phyloP scores from a whole-genome alignment of 441 rosid genomes.

The Euphorbia celastroides region DNA sequence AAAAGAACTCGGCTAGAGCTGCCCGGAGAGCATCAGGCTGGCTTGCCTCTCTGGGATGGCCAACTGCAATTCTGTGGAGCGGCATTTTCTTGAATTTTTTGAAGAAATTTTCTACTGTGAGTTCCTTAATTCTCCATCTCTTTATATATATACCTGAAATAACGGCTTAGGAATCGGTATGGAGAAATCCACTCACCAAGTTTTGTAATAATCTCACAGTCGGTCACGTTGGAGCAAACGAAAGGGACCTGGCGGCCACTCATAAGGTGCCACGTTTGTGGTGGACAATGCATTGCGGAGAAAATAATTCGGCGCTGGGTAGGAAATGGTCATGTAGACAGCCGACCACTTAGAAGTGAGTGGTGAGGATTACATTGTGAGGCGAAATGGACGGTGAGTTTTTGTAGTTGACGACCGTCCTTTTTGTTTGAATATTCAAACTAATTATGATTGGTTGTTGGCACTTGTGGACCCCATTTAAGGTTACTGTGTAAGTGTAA shows the following conservation, averaged over 20 bases:
- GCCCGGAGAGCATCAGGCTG: constrained; percentile 61
- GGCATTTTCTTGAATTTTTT: constrained; percentile 37
- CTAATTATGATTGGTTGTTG: neutral
- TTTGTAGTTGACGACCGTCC: constrained; percentile 19
- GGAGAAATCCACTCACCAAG: neutral
- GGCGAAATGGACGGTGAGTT: constrained; percentile 29
- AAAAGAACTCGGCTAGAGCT: constrained; percentile 68
- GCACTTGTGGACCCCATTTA: neutral
- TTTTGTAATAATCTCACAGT: constrained; percentile 11
- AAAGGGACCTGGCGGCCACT: neutral
- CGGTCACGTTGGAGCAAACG: constrained; percentile 25
- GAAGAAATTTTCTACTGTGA: neutral
- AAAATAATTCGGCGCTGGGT: constrained; percentile 7
- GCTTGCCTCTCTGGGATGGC: constrained; percentile 52
- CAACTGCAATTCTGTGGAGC: constrained; percentile 62
- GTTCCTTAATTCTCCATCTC: neutral
- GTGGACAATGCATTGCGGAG: constrained; percentile 14
- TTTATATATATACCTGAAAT: constrained; percentile 32
- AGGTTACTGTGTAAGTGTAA: neutral
- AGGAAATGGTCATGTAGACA: constrained; percentile 6
- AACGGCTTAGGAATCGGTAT: constrained; percentile 35
- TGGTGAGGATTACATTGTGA: neutral
- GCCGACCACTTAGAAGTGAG: constrained; percentile 25
- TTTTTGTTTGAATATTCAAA: constrained; percentile 17
- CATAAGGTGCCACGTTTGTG: constrained; percentile 21